A percentile compares a stretch with the other conserved stretches of the same genome.
Conservation (phyloP, 257 asterid genomes). For the Petrea volubilis region DNA sequence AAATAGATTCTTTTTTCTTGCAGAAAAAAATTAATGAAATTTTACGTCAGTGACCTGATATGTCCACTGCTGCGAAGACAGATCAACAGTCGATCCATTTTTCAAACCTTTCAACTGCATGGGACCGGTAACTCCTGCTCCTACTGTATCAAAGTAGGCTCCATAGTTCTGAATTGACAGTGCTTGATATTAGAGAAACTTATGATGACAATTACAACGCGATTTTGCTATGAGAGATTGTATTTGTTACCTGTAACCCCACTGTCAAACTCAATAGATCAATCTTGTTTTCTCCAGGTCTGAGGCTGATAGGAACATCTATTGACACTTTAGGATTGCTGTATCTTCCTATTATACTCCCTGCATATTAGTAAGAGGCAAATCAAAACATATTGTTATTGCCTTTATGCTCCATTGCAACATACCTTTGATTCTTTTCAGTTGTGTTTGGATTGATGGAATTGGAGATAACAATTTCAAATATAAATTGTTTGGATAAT, state of each 20-base stretch:
- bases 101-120: conserved; percentile 49
- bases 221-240: background rate
- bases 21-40: background rate
- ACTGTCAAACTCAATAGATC: conserved; percentile 72
- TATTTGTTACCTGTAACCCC: conserved; percentile 54
- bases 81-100: conserved; percentile 52
- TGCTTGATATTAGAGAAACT: conserved; percentile 13
- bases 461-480: too few relatives aligned
- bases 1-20: too few relatives aligned
- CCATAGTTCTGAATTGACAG: conserved; percentile 65
- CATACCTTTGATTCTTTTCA: too few relatives aligned
- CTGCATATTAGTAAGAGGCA: conserved; percentile 17
- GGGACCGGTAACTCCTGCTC: conserved; percentile 74
- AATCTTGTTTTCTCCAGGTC: conserved; percentile 46
- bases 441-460: too few relatives aligned
- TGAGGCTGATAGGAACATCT: conserved; percentile 48
- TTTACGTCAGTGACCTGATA: conserved; percentile 53
- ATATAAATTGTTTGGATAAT: too few relatives aligned
- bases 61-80: conserved; percentile 61
- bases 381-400: too few relatives aligned
- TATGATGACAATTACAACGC: background rate
- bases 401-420: too few relatives aligned
- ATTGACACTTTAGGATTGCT: conserved; percentile 34
- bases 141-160: conserved; percentile 51
- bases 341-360: conserved; percentile 44